phyloP scores from a whole-genome alignment of 139 green algal genomes.

The Parachlorella kessleri region DNA sequence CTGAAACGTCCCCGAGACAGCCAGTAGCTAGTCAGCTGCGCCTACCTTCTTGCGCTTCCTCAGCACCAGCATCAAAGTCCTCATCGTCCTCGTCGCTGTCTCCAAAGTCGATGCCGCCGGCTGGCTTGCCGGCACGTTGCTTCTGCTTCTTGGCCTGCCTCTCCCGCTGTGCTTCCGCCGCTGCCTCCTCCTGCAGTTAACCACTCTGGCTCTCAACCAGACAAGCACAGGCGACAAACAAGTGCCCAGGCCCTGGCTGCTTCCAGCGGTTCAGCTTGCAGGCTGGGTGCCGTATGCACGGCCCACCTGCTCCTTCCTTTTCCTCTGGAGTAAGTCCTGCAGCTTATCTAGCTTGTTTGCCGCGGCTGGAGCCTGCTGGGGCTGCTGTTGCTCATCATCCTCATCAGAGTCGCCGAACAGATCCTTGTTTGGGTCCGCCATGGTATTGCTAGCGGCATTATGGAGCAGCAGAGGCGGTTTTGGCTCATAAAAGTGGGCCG shows the following conservation, averaged over 20 bases:
- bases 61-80: not conserved
- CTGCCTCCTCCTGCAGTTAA: slow-evolving; percentile 10
- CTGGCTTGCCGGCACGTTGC: not conserved
- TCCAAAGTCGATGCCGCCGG: slow-evolving; percentile 45
- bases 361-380: not conserved
- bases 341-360: not conserved
- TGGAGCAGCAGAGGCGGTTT: not conserved
- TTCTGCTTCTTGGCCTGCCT: slow-evolving; percentile 20
- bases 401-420: not conserved
- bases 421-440: slow-evolving; percentile 2
- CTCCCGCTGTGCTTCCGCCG: not conserved
- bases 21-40: not conserved
- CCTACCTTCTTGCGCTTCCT: slow-evolving; percentile 4
- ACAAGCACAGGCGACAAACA: not conserved
- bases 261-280: no score
- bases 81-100: slow-evolving; percentile 52
- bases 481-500: no score
- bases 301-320: slow-evolving; percentile 25
- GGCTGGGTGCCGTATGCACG: no score
- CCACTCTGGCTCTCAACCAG: no score
- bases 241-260: no score
- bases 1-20: no score
- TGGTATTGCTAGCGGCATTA: slow-evolving; percentile 7
- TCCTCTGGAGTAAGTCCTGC: slow-evolving; percentile 29
- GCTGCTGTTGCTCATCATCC: not conserved